A percentile compares a stretch with the other conserved stretches of the same genome.
Evolutionary conservation across 164 flowering plant genomes (phyloP).

Genomic region (Liquidambar formosana): DNA sequence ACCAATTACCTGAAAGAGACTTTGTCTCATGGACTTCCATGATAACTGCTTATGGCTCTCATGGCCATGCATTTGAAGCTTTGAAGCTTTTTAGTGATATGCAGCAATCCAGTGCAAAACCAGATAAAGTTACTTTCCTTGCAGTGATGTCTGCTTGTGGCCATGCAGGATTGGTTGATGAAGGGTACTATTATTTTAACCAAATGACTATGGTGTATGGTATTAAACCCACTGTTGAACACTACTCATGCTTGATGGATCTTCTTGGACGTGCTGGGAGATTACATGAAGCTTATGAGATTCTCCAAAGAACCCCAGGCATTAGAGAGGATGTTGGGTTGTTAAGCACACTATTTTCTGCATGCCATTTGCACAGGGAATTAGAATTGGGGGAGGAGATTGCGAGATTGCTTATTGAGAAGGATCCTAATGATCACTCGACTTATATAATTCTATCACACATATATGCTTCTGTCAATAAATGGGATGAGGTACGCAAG

Average conservation of each 20-base stretch:
- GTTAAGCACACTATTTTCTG: conserved; percentile 61
- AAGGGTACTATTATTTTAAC: conserved; percentile 54
- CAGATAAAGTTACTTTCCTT: conserved; percentile 64
- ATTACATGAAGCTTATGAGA: conserved; percentile 60
- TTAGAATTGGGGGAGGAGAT: conserved; percentile 54
- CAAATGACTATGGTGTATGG: conserved; percentile 43
- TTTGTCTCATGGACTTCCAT: conserved; percentile 80
- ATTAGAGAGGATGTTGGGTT: conserved; percentile 40
- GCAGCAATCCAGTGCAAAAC: conserved; percentile 40
- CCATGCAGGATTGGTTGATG: conserved; percentile 70
- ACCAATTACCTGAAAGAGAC: conserved; percentile 48
- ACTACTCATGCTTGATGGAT: conserved; percentile 67
- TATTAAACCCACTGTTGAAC: conserved; percentile 53
- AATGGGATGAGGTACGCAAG: conserved; percentile 55
- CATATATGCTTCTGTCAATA: conserved; percentile 56
- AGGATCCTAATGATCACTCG: conserved; percentile 54
- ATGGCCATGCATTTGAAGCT: conserved; percentile 62
- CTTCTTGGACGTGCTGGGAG: conserved; percentile 74
- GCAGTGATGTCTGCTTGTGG: conserved; percentile 70
- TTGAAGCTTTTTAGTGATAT: conserved; percentile 52
- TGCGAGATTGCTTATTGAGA: conserved; percentile 47
- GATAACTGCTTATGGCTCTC: conserved; percentile 77
- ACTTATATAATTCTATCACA: conserved; percentile 52
- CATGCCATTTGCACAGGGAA: conserved; percentile 55
- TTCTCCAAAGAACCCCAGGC: conserved; percentile 34